A percentile compares a stretch with the other conserved stretches of the same genome.
phyloP scores from a whole-genome alignment of 1,139 yeast genomes.

The Hyphopichia khmerensis region DNA sequence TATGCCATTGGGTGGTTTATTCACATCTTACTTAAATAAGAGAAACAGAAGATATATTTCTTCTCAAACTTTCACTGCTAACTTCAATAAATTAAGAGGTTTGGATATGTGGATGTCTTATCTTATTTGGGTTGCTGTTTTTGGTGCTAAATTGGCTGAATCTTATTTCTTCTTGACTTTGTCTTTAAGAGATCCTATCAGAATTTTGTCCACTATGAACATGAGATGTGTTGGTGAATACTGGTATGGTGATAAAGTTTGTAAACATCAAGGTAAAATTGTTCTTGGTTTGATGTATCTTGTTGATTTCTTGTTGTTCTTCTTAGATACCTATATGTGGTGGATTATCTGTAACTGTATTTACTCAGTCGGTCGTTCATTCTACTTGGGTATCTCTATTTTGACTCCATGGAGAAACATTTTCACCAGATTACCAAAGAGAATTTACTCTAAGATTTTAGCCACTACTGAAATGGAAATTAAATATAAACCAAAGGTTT shows the following conservation, averaged over 20 bases:
- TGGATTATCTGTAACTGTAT: conserved; percentile 92
- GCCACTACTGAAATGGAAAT: conserved; percentile 99
- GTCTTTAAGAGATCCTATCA: conserved; percentile 91
- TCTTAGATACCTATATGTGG: conserved; percentile 99
- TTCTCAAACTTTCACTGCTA: conserved; percentile 94
- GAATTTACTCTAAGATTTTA: conserved; percentile 94
- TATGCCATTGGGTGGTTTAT: conserved; percentile 97
- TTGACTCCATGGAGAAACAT: conserved; percentile 99
- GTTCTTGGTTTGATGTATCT: conserved; percentile 89
- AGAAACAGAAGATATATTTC: conserved; percentile 88
- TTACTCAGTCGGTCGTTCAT: conserved; percentile 95
- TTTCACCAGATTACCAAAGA: conserved; percentile 95
- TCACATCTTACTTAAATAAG: conserved; percentile 88
- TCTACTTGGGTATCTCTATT: conserved; percentile 96
- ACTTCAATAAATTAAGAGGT: conserved; percentile 76
- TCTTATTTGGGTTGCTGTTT: conserved; percentile 84
- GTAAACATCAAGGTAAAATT: conserved; percentile 83
- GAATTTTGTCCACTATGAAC: conserved; percentile 51
- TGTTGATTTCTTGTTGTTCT: conserved; percentile 91
- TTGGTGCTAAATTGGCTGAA: conserved; percentile 83
- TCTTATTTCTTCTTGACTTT: conserved; percentile 91
- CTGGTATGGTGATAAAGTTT: conserved; percentile 76
- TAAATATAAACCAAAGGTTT: conserved; percentile 96
- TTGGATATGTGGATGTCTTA: conserved; percentile 97
- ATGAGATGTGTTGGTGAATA: conserved; percentile 76